A percentile compares a stretch with the other conserved stretches of the same genome.
Evolutionary conservation across 768 basidiomycete species (phyloP).

Genomic region (Boletellus sp.): DNA sequence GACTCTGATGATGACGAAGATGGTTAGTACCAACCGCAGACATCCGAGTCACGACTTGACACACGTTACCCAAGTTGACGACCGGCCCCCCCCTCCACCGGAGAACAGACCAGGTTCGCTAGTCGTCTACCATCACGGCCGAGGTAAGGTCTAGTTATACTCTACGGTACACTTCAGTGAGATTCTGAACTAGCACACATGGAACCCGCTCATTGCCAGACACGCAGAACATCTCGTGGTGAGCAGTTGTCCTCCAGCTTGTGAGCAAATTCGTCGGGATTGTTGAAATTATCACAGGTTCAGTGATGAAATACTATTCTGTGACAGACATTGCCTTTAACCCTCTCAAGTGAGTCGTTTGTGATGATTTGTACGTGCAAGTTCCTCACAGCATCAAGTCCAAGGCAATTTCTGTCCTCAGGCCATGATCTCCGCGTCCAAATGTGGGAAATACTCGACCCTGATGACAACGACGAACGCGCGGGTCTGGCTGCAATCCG

Average conservation of each 20-base stretch:
- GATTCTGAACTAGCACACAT: conserved; percentile 14
- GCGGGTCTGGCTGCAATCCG: conserved; percentile 9
- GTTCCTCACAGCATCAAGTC: conserved; percentile 28
- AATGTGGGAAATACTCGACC: conserved; percentile 38
- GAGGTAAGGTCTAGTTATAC: conserved; percentile 12
- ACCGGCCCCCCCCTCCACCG: conserved; percentile 34
- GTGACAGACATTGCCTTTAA: conserved; percentile 56
- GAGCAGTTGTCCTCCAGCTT: neutral
- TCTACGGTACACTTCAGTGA: neutral
- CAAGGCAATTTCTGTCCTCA: conserved; percentile 41
- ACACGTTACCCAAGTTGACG: neutral
- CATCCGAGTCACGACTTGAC: conserved; percentile 15
- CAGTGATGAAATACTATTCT: conserved; percentile 44
- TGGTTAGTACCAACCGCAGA: conserved; percentile 13
- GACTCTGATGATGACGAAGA: conserved; percentile 28
- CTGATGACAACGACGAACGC: conserved; percentile 15
- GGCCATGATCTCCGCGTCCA: conserved; percentile 44
- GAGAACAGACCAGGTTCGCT: conserved; percentile 49
- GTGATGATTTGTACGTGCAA: neutral
- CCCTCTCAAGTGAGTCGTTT: conserved; percentile 40
- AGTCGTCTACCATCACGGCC: conserved; percentile 37
- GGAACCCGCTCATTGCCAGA: conserved; percentile 19
- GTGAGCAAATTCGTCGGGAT: neutral
- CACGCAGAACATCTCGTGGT: conserved; percentile 18
- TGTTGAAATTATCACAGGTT: conserved; percentile 7